A percentile compares a stretch with the other conserved stretches of the same genome.
These are phyloP conservation scores for Quercus parvula DNA, from an alignment of 306 rosid species.

Conservation along the genomic window DNA sequence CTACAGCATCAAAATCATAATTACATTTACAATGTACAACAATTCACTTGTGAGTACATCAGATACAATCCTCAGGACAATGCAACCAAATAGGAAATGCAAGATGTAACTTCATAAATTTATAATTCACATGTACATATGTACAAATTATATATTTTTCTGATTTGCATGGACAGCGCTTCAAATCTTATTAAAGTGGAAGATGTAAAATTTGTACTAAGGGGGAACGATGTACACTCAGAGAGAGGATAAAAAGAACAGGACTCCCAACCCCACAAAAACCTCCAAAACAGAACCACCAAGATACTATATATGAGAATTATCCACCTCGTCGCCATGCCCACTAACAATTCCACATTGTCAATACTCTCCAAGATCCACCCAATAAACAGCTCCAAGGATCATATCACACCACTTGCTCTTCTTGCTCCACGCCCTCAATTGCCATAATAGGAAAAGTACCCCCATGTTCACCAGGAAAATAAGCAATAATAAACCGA, in stretches of 20 bases:
- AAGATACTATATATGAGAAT: slow-evolving; percentile 23
- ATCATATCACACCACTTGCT: slow-evolving; percentile 57
- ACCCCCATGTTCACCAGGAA: slow-evolving; percentile 45
- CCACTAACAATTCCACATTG: slow-evolving; percentile 28
- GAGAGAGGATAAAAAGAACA: slow-evolving; percentile 1
- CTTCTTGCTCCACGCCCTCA: slow-evolving; percentile 58
- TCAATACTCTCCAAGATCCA: slow-evolving; percentile 39
- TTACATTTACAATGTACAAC: neutral
- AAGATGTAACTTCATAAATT: neutral
- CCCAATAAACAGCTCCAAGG: slow-evolving; percentile 46
- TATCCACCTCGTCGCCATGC: slow-evolving; percentile 25
- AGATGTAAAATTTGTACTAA: slow-evolving; percentile 10
- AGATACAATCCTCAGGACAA: neutral
- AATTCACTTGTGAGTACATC: neutral
- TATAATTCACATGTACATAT: neutral
- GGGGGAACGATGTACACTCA: slow-evolving; percentile 11
- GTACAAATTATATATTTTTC: neutral
- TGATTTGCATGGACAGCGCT: neutral
- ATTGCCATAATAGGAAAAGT: slow-evolving; percentile 42
- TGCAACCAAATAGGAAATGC: neutral
- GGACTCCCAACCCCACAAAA: slow-evolving; percentile 29
- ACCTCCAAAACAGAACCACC: slow-evolving; percentile 26
- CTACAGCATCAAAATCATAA: neutral
- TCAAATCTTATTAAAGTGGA: neutral
- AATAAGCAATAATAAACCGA: slow-evolving; percentile 68